Percentiles rank a stretch among this genome's conserved stretches.
Conservation (phyloP, 768 basidiomycete genomes). For the Calocera viscosa region DNA sequence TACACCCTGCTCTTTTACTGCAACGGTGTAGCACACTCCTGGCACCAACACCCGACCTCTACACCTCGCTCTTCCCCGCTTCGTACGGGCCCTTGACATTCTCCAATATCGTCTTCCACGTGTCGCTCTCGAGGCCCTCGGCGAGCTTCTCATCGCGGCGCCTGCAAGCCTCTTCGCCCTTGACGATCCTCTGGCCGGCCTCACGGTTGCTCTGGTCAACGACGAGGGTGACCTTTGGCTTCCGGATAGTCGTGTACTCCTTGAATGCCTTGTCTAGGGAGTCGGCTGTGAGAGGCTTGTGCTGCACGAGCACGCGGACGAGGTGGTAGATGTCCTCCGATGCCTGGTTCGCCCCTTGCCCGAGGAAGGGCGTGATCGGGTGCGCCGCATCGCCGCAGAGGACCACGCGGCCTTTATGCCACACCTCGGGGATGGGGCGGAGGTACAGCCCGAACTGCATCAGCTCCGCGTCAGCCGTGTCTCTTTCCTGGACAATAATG, state of each 20-base stretch:
- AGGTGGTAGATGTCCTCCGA: slow-evolving; percentile 32
- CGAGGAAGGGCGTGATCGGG: slow-evolving; percentile 37
- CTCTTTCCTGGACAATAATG: background rate
- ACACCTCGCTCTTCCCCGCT: background rate
- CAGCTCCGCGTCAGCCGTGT: background rate
- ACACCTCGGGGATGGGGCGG: slow-evolving; percentile 31
- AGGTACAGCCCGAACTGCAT: slow-evolving; percentile 35
- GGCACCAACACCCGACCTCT: background rate
- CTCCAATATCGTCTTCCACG: background rate
- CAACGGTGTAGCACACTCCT: too few species aligned
- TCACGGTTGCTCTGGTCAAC: slow-evolving; percentile 28
- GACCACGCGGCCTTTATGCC: slow-evolving; percentile 34
- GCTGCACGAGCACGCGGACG: slow-evolving; percentile 19
- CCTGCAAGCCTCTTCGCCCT: slow-evolving; percentile 25
- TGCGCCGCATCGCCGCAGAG: slow-evolving; percentile 38
- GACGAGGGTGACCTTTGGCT: slow-evolving; percentile 29
- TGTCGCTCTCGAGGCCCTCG: background rate
- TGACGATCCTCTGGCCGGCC: slow-evolving; percentile 28
- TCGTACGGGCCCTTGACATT: background rate
- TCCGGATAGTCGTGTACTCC: slow-evolving; percentile 28
- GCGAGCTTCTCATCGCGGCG: slow-evolving; percentile 25
- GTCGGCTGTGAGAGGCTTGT: slow-evolving; percentile 27
- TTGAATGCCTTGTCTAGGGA: slow-evolving; percentile 26
- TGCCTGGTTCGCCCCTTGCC: slow-evolving; percentile 38
- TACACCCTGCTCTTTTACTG: too few species aligned